These are phyloP conservation scores for Claviceps sp. DNA, from an alignment of 2,329 filamentous ascomycete genomes.

Conservation along the genomic window DNA sequence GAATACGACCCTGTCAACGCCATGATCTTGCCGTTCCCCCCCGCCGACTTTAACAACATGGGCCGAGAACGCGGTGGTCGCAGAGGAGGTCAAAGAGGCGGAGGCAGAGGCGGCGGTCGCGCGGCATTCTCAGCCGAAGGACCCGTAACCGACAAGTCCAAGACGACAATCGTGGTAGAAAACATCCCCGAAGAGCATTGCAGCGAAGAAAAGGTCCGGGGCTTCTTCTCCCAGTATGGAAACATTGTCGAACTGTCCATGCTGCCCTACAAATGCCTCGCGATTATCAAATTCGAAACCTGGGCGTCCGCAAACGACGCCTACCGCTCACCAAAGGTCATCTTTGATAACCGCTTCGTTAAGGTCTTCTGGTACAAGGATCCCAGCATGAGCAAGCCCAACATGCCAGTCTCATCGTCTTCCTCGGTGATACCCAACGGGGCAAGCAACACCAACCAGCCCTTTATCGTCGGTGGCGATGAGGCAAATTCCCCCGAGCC, in stretches of 20 bases:
- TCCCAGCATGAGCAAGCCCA: conserved; percentile 27
- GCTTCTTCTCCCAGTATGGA: conserved; percentile 63
- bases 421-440: conserved; percentile 18
- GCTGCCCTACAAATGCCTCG: conserved; percentile 52
- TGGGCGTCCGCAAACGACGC: conserved; percentile 56
- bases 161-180: conserved; percentile 61
- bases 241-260: conserved; percentile 49
- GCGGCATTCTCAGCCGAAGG: conserved; percentile 53
- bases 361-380: conserved; percentile 69
- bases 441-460: conserved; percentile 1
- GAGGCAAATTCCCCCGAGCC: conserved; percentile 13
- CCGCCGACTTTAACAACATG: conserved; percentile 12
- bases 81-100: conserved; percentile 22
- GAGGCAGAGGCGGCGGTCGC: conserved; percentile 24
- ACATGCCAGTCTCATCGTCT: conserved; percentile 2
- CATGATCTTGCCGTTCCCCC: conserved; percentile 10
- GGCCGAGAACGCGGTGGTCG: conserved; percentile 20
- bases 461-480: conserved; percentile 15
- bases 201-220: conserved; percentile 47
- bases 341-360: conserved; percentile 78
- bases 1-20: conserved; percentile 22
- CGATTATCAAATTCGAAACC: conserved; percentile 54
- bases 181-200: conserved; percentile 63
- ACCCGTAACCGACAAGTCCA: conserved; percentile 46
- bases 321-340: conserved; percentile 63